Base-by-base conservation (phyloP, 768 basidiomycete species). In the Dentipellis fragilis region DNA sequence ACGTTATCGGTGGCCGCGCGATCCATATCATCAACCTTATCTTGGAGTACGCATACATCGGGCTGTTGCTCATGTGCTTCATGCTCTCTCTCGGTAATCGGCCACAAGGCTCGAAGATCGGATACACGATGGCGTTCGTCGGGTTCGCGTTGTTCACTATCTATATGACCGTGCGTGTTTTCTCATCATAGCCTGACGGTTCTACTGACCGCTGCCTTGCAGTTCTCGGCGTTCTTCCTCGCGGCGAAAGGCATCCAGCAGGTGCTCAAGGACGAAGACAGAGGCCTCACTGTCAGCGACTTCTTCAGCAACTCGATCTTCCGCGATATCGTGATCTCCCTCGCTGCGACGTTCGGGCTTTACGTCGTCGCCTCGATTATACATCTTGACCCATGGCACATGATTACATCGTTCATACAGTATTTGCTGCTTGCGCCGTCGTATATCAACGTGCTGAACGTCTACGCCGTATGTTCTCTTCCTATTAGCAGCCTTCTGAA, bases 331-430 rank as follows among this genome's bases (percentile, higher is more conserved):
- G 80, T 97, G 19, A 61, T 96, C 29, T 94, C 92, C 12, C 68
- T 98, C 10, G 64, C 84, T 5, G 93, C 93, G 4, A 99, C 96
- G 5, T 76, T 91, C 21, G 95, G 95, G 36, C 70, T 98, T 65
- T 99, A 98, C 69, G 65, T 96, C 50, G 34, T 90, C 47, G 78
- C 94, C 0, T 89, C 86, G 3, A 61, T 98, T 10, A 77, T 94
- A 49, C 93, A 93, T 71, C 84, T 96, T 62, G 93, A 98, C 62
- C 95, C 95, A 2, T 96, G 93, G 92, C 96, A 99, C 68, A 89
- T 99, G 92, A 76, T 99, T 64, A 97, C 96, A 0, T 91, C 88
- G 5, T 94, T 98, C 71, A 23, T 93, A n/a, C 95, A 93, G 67
- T 95, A 94, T 65, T 68, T 89, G 21, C 78, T 96, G 58, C 83